Base-by-base conservation (phyloP, 768 basidiomycete species). In the Pleurotus ostreatus region DNA sequence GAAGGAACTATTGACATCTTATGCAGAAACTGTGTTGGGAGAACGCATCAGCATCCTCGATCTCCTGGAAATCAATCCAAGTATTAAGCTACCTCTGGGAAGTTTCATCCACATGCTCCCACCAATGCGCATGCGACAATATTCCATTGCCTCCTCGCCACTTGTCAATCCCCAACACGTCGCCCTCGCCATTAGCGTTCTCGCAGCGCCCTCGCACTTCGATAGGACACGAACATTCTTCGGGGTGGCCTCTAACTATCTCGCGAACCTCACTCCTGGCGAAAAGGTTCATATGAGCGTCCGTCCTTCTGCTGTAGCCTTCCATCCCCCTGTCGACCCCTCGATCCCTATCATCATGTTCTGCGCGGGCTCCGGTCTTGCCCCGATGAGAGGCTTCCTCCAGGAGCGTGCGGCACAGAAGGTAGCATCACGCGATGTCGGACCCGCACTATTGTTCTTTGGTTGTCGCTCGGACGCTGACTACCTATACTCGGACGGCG, bases 371-470 rank as follows among this genome's bases (percentile, higher is more conserved):
- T 71, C 76, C 2, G 79, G 79, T 3, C 59, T 81, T 12, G 74
- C 79, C 3, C 79, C 79, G 1, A 75, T 81, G 72, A 71, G 78
- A 40, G 78, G 75, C 1, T 81, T 81, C 68, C 69, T 81, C 41
- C 78, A 79, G 63, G 79, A 80, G 59, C 72, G 79, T 5, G 75
- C 76, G 16, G 61, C 71, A 49, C 78, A 79, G 63, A 77, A 74
- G 63, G 63, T 65, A 23, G 68, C 74, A 7, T 78, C 78, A 1
- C 62, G 77, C 11, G 66, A 74, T 18, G 73, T 78, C 6, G 75
- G 74, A 4, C 63, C 66, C 57, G 68, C 70, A 47, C 55, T 78
- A 18, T 62, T 80, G 37, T 81, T 79, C 71, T 78, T 78, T 58
- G 78, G 79, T 2, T 81, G 79, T 61, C 65, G 74, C 6, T 60